Conservation (phyloP, 2,329 filamentous ascomycete genomes). For the Trichoderma koningiopsis region DNA sequence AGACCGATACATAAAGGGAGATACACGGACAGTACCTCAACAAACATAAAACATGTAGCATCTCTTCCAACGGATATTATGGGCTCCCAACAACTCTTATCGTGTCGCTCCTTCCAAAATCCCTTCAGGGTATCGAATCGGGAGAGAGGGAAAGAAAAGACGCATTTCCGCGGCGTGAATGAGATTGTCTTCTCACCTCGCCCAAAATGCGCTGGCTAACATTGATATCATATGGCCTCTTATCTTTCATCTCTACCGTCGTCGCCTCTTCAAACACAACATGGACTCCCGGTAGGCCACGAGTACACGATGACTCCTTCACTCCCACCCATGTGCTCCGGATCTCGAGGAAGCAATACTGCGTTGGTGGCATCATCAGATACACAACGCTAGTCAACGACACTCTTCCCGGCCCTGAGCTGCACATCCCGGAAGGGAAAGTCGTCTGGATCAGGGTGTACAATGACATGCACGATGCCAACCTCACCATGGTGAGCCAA, state of each 20-base stretch:
- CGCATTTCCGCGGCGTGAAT: not conserved
- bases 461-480: constrained; percentile 55
- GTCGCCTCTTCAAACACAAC: not conserved
- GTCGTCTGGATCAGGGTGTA: constrained; percentile 60
- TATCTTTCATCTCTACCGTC: not conserved
- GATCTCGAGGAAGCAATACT: constrained; percentile 45
- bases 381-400: constrained; percentile 50
- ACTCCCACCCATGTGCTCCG: constrained; percentile 51
- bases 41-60: not conserved
- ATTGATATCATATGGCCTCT: not conserved
- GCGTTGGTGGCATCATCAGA: constrained; percentile 27
- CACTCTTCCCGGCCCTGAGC: constrained; percentile 52
- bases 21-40: not conserved
- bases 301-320: constrained; percentile 36
- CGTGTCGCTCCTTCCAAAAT: not conserved
- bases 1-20: not conserved
- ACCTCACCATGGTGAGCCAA: constrained; percentile 57
- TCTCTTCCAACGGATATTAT: not conserved
- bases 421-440: constrained; percentile 49
- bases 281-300: not conserved
- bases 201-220: not conserved
- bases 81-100: not conserved
- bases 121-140: not conserved
- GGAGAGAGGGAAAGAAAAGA: not conserved
- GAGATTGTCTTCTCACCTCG: no score